These are phyloP conservation scores for Coemansia sp. DNA, from an alignment of 192 early-diverging fungal species.

Conservation along the genomic window DNA sequence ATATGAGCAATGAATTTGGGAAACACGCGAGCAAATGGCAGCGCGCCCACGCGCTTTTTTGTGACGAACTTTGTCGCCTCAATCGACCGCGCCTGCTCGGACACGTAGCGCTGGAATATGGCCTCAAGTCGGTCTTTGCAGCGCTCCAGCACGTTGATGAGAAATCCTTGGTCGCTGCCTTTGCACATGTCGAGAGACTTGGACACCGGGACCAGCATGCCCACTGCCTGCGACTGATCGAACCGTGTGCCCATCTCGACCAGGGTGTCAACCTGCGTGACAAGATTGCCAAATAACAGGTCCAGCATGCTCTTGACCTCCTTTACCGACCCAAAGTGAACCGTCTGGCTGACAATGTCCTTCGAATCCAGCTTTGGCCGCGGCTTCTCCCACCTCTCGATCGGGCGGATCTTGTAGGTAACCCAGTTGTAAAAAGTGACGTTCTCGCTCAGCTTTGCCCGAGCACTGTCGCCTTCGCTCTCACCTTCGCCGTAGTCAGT, in stretches of 20 bases:
- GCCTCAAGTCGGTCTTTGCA: slow-evolving; percentile 60
- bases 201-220: slow-evolving; percentile 82
- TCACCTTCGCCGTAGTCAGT: not conserved
- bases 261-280: slow-evolving; percentile 65
- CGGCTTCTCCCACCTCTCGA: slow-evolving; percentile 34
- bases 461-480: slow-evolving; percentile 6
- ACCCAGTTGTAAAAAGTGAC: slow-evolving; percentile 50
- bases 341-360: slow-evolving; percentile 33
- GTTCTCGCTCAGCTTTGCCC: slow-evolving; percentile 19
- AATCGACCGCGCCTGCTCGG: slow-evolving; percentile 83
- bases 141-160: slow-evolving; percentile 62
- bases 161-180: slow-evolving; percentile 68
- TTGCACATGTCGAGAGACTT: slow-evolving; percentile 62
- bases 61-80: slow-evolving; percentile 87
- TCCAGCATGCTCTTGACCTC: slow-evolving; percentile 73
- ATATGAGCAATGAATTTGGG: slow-evolving; percentile 80
- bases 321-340: slow-evolving; percentile 48
- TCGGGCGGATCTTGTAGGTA: slow-evolving; percentile 32
- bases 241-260: slow-evolving; percentile 73
- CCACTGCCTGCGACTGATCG: slow-evolving; percentile 68
- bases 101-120: slow-evolving; percentile 78
- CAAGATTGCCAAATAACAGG: slow-evolving; percentile 69
- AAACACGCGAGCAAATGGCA: slow-evolving; percentile 85
- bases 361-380: slow-evolving; percentile 42
- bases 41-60: slow-evolving; percentile 83